Percentiles rank a stretch among this genome's conserved stretches.
Evolutionary conservation across 202 grass and related monocot species (phyloP).

Genomic region (Tripidium arundinaceum): DNA sequence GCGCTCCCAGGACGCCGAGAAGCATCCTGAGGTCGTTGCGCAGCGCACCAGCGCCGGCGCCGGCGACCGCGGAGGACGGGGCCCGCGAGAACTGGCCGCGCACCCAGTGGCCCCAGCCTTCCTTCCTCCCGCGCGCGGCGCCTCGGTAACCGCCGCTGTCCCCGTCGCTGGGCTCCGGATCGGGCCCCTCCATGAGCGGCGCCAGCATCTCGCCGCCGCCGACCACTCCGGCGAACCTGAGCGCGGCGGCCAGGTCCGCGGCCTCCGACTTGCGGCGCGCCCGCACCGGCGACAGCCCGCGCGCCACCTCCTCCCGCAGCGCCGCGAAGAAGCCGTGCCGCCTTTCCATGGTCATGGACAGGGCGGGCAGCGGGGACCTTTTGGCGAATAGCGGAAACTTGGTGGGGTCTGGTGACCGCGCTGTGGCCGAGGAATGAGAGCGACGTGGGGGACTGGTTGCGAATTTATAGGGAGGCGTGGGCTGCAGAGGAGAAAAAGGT

Average conservation of each 20-base stretch:
- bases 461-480: constrained; percentile 51
- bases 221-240: not conserved
- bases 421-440: not conserved
- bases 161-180: constrained; percentile 50
- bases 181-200: constrained; percentile 84
- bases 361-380: not conserved
- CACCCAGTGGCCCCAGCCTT: constrained; percentile 63
- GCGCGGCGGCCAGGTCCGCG: constrained; percentile 17
- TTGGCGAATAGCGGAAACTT: not conserved
- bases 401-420: not conserved
- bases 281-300: constrained; percentile 67
- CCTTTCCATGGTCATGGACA: constrained; percentile 50
- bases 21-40: constrained; percentile 64
- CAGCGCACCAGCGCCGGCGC: constrained; percentile 19
- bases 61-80: constrained; percentile 28
- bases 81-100: constrained; percentile 48
- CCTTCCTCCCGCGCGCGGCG: constrained; percentile 36
- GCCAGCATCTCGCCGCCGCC: constrained; percentile 53
- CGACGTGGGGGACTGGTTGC: not conserved
- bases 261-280: constrained; percentile 34
- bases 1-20: constrained; percentile 75
- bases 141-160: not conserved
- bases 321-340: constrained; percentile 78
- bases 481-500: not conserved
- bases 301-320: constrained; percentile 60